Evolutionary conservation across 805 yeast genomes (phyloP), one percentile per base, ranked within the genome.

Genomic region (Starmerella potacharoeniae): DNA sequence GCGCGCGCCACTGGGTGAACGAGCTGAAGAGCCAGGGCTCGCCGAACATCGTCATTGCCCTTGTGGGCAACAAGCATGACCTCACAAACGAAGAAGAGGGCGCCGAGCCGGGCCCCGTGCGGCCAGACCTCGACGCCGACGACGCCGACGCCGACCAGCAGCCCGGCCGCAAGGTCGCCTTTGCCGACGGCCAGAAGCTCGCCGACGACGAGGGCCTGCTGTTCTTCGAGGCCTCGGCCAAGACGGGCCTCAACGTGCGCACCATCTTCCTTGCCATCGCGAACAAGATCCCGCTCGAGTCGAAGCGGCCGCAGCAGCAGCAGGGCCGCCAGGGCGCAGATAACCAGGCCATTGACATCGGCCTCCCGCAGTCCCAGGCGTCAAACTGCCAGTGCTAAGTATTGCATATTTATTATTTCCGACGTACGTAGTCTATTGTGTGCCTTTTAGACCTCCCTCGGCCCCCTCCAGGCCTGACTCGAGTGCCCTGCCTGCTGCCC

Each of bases 1-100:
- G 91, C 70, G 97, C 97, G 7, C 84, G 97, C 64, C 97, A 91
- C 71, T 91, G 98, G 98, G 96, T 91, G 54, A 86, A 86, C 66
- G 97, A 91, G 69, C 77, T 91, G 62, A 95, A 88, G 66, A 95
- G 90, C 62, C 97, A 90, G 71, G 97, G 97, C 17, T 77, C 86
- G n/a, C 86, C 86, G 60, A 90, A 84, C 59, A 91, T 91, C 51
- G 81, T 88, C 55, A 89, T 91, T 69, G 97, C 97, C 3, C 75
- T 91, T 40, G 96, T 90, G 33, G 98, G 96, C 40, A 91, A 90
- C 74, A 91, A 91, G 72, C 78, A 80, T 57, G 98, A 91, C 70
- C 73, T 91, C 59, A 79, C 83, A 13, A 82, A 81, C 54, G 74
- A 67, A 35, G 69, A 61, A 29, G 65, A 58, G 31, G 60, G 57